Evolutionary conservation across 2,329 filamentous ascomycete genomes (phyloP).

Genomic region (Nectriaceae sp.): DNA sequence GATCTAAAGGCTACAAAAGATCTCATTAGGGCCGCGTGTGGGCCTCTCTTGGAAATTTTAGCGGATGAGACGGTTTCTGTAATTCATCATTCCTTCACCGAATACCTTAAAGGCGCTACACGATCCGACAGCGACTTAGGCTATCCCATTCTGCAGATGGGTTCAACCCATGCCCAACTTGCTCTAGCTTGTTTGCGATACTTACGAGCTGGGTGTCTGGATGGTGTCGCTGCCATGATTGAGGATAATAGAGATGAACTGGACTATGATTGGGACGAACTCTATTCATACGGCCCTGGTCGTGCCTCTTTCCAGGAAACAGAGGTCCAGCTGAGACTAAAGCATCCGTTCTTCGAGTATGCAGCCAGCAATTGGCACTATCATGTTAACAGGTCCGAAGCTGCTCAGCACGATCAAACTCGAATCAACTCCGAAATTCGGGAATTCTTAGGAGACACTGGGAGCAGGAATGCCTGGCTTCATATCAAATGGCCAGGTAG

Average conservation of each 20-base stretch:
- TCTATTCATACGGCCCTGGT: too few relatives aligned
- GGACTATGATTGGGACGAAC: too few relatives aligned
- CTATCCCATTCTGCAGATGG: constrained; percentile 19
- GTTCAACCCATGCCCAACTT: constrained; percentile 21
- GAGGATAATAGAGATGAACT: constrained; percentile 9
- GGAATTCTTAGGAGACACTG: too few relatives aligned
- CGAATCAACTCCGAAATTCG: too few relatives aligned
- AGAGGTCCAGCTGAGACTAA: too few relatives aligned
- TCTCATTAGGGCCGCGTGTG: constrained; percentile 42
- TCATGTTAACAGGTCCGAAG: too few relatives aligned
- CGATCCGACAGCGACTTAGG: background rate
- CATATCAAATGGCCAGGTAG: constrained; percentile 19
- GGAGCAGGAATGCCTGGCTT: constrained; percentile 19
- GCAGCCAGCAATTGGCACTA: too few relatives aligned
- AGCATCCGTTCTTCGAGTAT: too few relatives aligned
- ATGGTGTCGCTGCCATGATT: too few relatives aligned
- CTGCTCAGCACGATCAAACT: too few relatives aligned
- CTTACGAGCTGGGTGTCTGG: constrained; percentile 18
- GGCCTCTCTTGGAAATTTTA: constrained; percentile 46
- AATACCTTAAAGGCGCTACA: constrained; percentile 37
- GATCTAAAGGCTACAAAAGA: constrained; percentile 36
- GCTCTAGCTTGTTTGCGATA: constrained; percentile 17
- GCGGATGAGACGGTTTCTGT: constrained; percentile 47
- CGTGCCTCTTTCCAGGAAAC: too few relatives aligned
- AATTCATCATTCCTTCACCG: constrained; percentile 51